phyloP scores from a whole-genome alignment of 2,329 filamentous ascomycete genomes.

The Pseudogymnoascus sp. region DNA sequence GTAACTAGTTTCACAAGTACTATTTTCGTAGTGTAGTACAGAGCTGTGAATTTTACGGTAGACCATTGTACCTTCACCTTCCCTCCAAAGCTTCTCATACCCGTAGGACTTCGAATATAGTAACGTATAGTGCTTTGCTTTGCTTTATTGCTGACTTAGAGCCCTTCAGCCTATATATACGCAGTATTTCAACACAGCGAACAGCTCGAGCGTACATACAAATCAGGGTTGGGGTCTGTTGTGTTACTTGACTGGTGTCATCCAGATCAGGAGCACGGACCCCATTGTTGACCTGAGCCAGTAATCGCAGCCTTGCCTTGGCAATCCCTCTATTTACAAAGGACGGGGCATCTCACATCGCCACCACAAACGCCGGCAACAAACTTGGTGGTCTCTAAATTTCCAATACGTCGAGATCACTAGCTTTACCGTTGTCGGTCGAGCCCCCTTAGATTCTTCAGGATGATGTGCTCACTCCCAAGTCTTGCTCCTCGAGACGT shows the following conservation, averaged over 20 bases:
- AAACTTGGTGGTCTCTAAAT: background rate
- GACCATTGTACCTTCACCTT: background rate
- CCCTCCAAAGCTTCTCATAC: background rate
- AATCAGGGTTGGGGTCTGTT: background rate
- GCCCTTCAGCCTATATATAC: background rate
- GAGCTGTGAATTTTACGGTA: background rate
- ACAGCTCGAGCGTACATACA: background rate
- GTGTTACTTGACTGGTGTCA: background rate
- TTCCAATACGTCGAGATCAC: background rate
- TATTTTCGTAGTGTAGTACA: background rate
- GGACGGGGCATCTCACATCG: background rate
- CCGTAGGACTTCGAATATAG: background rate
- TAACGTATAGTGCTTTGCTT: background rate
- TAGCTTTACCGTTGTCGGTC: background rate
- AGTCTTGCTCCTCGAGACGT: slow-evolving; percentile 58
- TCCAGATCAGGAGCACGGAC: background rate
- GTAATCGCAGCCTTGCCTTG: background rate
- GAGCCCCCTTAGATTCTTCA: slow-evolving; percentile 11
- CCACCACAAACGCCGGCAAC: background rate
- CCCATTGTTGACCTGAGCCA: background rate
- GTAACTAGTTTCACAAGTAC: background rate
- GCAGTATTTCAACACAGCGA: background rate
- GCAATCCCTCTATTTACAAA: background rate
- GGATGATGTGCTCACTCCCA: slow-evolving; percentile 56
- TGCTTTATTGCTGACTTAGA: background rate